These are phyloP conservation scores for Penicillium sp. DNA, from an alignment of 2,329 filamentous ascomycete genomes.

Conservation along the genomic window DNA sequence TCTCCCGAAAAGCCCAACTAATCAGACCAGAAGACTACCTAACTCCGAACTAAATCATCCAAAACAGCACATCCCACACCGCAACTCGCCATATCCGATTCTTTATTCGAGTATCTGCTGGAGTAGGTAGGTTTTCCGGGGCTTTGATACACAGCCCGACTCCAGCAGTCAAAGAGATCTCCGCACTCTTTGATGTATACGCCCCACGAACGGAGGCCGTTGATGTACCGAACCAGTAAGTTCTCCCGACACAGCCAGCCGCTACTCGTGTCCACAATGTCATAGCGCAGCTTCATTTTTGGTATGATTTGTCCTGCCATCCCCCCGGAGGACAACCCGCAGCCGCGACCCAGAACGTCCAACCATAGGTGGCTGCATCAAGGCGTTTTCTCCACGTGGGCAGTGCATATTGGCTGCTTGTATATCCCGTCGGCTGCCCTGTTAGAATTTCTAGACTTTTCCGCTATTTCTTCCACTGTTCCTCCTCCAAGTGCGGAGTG, in stretches of 20 bases:
- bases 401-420: neutral
- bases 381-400: neutral
- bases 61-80: neutral
- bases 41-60: neutral
- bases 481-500: too few species aligned
- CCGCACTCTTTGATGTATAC: neutral
- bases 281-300: too few species aligned
- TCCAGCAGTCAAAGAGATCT: neutral
- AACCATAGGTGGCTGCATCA: neutral
- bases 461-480: too few species aligned
- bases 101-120: neutral
- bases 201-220: too few species aligned
- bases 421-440: neutral
- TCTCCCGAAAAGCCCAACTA: neutral
- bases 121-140: too few species aligned
- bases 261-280: too few species aligned
- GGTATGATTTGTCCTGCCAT: neutral
- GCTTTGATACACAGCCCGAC: too few species aligned
- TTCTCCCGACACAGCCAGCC: too few species aligned
- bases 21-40: neutral
- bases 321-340: neutral
- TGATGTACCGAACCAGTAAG: too few species aligned
- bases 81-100: neutral
- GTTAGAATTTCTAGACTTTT: too few species aligned
- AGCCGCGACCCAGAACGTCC: too few species aligned